Percentiles rank a stretch among this genome's conserved stretches.
Evolutionary conservation across 129 eudicot genomes (phyloP).

Genomic region (Pseudognaphalium luteoalbum): DNA sequence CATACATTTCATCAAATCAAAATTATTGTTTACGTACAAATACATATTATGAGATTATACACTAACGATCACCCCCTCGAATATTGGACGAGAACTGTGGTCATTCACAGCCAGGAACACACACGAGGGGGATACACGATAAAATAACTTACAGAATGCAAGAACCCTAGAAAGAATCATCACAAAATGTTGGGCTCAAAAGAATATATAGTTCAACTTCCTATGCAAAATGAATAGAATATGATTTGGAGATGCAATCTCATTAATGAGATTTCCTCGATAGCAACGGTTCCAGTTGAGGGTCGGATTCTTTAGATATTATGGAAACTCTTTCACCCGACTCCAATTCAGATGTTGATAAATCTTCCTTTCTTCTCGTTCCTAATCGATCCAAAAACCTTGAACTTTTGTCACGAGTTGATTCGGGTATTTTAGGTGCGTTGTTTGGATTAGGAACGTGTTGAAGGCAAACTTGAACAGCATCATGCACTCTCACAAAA

Average conservation of each 20-base stretch:
- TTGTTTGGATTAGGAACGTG: conserved; percentile 53
- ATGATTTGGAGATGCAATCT: neutral
- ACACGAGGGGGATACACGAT: neutral
- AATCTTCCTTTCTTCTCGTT: conserved; percentile 48
- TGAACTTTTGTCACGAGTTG: conserved; percentile 36
- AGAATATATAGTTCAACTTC: conserved; percentile 22
- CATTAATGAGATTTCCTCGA: conserved; percentile 37
- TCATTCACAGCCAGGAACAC: conserved; percentile 7
- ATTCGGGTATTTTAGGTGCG: conserved; percentile 42
- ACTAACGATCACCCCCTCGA: conserved; percentile 18
- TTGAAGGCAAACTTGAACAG: conserved; percentile 91
- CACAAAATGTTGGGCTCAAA: conserved; percentile 11
- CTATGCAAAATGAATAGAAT: conserved; percentile 16
- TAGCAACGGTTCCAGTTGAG: conserved; percentile 67
- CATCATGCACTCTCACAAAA: conserved; percentile 94
- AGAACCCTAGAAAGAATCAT: conserved; percentile 31
- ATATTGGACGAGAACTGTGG: conserved; percentile 10
- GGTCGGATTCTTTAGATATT: conserved; percentile 39
- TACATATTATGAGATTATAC: conserved; percentile 15
- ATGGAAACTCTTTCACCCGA: conserved; percentile 42
- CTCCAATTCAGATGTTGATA: conserved; percentile 50
- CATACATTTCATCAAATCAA: conserved; percentile 11
- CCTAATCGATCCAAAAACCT: conserved; percentile 50
- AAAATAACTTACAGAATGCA: conserved; percentile 27
- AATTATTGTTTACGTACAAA: conserved; percentile 21